A percentile compares a stretch with the other conserved stretches of the same genome.
Conservation (phyloP, 805 yeast species). For the Barnettozyma botsteinii region DNA sequence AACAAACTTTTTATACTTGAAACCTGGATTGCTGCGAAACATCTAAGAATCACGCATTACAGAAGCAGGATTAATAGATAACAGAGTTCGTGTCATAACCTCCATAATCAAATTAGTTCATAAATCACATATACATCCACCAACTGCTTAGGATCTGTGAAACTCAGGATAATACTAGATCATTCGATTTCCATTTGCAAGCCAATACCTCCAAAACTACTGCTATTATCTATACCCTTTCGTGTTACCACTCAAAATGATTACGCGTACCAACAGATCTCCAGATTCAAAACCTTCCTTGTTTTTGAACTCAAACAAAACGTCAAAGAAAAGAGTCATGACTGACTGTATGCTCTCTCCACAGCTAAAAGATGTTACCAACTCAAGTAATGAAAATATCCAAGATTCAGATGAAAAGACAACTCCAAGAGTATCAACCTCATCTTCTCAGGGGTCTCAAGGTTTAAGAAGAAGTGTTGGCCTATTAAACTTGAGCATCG, state of each 20-base stretch:
- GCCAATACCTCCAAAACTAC: no score
- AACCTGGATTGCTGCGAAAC: no score
- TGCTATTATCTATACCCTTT: no score
- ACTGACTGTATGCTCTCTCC: constrained; percentile 24
- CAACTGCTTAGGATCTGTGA: no score
- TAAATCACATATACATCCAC: no score
- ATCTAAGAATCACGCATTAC: no score
- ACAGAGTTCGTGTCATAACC: no score
- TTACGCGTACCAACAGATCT: constrained; percentile 14
- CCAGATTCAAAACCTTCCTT: constrained; percentile 6
- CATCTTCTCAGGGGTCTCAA: constrained; percentile 25
- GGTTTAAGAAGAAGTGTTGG: constrained; percentile 49
- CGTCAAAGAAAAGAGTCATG: constrained; percentile 23
- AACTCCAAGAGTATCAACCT: constrained; percentile 20
- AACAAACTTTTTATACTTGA: no score
- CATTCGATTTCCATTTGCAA: no score
- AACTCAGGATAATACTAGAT: no score
- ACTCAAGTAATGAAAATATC: constrained; percentile 7
- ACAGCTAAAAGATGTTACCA: constrained; percentile 19
- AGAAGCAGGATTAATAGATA: no score
- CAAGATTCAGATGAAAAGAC: constrained; percentile 10
- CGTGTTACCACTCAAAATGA: constrained; percentile 10
- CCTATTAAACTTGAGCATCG: constrained; percentile 43
- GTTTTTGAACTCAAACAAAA: background rate
- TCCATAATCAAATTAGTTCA: no score